Evolutionary conservation across 768 basidiomycete genomes (phyloP).

Genomic region (Lactarius tabidus): DNA sequence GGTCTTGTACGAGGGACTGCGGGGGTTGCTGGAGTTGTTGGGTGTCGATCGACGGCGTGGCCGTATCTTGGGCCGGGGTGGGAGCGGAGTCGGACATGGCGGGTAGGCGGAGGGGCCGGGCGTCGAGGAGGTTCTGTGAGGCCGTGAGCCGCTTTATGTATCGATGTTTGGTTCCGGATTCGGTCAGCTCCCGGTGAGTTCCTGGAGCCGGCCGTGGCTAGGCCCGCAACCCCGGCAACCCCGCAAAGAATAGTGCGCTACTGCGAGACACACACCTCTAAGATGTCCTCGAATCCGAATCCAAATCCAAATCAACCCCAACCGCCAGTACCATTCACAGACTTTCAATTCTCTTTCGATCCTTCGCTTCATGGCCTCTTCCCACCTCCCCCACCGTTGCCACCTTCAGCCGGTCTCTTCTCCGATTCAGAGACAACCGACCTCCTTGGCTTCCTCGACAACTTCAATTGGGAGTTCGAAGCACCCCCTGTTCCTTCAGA

Average conservation of each 20-base stretch:
- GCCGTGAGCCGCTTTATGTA: slow-evolving; percentile 26
- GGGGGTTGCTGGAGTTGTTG: slow-evolving; percentile 41
- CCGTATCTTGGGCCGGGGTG: slow-evolving; percentile 64
- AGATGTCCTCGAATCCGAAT: slow-evolving; percentile 23
- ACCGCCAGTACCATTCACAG: slow-evolving; percentile 57
- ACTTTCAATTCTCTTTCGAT: slow-evolving; percentile 73
- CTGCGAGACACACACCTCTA: not conserved
- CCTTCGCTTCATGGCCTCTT: slow-evolving; percentile 52
- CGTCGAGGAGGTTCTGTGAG: slow-evolving; percentile 4
- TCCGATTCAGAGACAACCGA: slow-evolving; percentile 74
- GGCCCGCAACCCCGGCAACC: not conserved
- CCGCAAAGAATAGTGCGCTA: not conserved
- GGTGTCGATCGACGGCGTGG: slow-evolving; percentile 55
- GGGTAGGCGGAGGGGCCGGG: slow-evolving; percentile 55
- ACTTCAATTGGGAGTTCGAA: slow-evolving; percentile 66
- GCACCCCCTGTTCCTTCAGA: slow-evolving; percentile 12
- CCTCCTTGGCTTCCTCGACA: slow-evolving; percentile 78
- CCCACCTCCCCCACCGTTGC: slow-evolving; percentile 57
- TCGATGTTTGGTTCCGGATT: slow-evolving; percentile 24
- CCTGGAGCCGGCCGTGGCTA: slow-evolving; percentile 15
- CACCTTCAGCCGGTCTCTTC: slow-evolving; percentile 73
- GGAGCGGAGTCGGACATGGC: slow-evolving; percentile 62
- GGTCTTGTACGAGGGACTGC: slow-evolving; percentile 22
- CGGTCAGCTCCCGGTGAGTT: slow-evolving; percentile 20
- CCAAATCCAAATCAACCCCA: slow-evolving; percentile 43